Percentiles rank a stretch among this genome's conserved stretches.
Evolutionary conservation across 1,284 basidiomycete species (phyloP).

Genomic region (Ganoderma meredithae): DNA sequence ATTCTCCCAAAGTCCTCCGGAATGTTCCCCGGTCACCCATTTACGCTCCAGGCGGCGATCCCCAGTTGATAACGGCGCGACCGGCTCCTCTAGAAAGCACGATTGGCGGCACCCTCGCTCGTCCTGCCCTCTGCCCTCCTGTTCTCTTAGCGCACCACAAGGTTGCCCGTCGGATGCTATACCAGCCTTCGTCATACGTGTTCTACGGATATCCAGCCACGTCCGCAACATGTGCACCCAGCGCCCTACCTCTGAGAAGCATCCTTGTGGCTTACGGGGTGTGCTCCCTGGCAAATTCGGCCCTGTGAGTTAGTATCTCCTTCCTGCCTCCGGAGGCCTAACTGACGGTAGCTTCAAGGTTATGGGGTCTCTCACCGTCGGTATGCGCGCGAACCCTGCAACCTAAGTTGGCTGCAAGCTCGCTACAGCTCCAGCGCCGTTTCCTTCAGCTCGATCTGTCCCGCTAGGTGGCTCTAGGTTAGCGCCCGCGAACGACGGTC

Average conservation of each 20-base stretch:
- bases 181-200: constrained; percentile 15
- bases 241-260: constrained; percentile 12
- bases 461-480: constrained; percentile 9
- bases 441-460: constrained; percentile 11
- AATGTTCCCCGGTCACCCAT: constrained; percentile 23
- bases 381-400: constrained; percentile 23
- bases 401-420: constrained; percentile 15
- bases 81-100: constrained; percentile 24
- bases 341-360: constrained; percentile 23
- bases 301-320: constrained; percentile 23
- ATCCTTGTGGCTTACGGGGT: constrained; percentile 17
- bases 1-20: constrained; percentile 25
- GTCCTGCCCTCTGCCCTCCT: constrained; percentile 16
- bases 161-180: constrained; percentile 22
- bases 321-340: constrained; percentile 9
- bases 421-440: constrained; percentile 16
- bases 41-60: constrained; percentile 31
- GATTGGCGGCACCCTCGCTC: constrained; percentile 15
- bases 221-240: constrained; percentile 15
- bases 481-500: background rate
- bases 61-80: constrained; percentile 32
- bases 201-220: constrained; percentile 17
- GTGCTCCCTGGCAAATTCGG: constrained; percentile 4
- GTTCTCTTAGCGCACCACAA: constrained; percentile 11
- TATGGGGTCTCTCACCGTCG: constrained; percentile 28